A percentile compares a stretch with the other conserved stretches of the same genome.
phyloP scores from a whole-genome alignment of 1,139 yeast species.

The Yamadazyma epiphylla region DNA sequence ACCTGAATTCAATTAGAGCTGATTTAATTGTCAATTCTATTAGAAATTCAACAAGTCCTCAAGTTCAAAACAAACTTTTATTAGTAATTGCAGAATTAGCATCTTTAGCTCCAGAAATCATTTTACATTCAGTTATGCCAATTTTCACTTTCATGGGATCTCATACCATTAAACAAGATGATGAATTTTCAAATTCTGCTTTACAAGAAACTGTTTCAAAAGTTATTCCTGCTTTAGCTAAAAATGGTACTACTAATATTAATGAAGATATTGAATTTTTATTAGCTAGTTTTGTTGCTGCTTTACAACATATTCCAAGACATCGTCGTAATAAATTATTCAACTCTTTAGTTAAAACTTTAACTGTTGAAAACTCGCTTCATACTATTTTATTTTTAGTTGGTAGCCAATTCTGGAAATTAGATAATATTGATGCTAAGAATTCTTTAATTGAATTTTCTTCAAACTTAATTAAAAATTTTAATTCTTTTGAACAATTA shows the following conservation, averaged over 20 bases:
- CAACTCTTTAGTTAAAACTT: conserved; percentile 69
- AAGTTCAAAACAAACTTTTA: conserved; percentile 84
- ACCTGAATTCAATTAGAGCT: conserved; percentile 74
- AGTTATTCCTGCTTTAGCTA: conserved; percentile 87
- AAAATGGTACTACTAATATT: conserved; percentile 36
- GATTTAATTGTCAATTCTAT: conserved; percentile 89
- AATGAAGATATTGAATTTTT: conserved; percentile 60
- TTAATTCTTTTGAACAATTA: conserved; percentile 67
- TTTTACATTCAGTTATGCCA: conserved; percentile 96
- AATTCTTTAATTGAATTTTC: conserved; percentile 76
- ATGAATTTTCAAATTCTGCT: conserved; percentile 88
- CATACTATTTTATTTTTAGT: conserved; percentile 73
- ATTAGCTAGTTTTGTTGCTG: conserved; percentile 84
- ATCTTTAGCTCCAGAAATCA: conserved; percentile 82
- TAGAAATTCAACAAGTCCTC: conserved; percentile 86
- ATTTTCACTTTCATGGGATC: conserved; percentile 99
- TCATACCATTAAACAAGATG: conserved; percentile 93
- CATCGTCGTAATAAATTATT: conserved; percentile 89
- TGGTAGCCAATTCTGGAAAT: conserved; percentile 69
- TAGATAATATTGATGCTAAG: conserved; percentile 49
- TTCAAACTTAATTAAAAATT: conserved; percentile 62
- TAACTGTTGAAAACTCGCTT: conserved; percentile 66
- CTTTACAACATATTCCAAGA: conserved; percentile 92
- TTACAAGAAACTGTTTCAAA: conserved; percentile 88
- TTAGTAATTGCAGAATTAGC: conserved; percentile 87